A percentile compares a stretch with the other conserved stretches of the same genome.
These are phyloP conservation scores for Verticillium albo-atrum DNA, from an alignment of 2,329 filamentous ascomycete species.

Conservation along the genomic window DNA sequence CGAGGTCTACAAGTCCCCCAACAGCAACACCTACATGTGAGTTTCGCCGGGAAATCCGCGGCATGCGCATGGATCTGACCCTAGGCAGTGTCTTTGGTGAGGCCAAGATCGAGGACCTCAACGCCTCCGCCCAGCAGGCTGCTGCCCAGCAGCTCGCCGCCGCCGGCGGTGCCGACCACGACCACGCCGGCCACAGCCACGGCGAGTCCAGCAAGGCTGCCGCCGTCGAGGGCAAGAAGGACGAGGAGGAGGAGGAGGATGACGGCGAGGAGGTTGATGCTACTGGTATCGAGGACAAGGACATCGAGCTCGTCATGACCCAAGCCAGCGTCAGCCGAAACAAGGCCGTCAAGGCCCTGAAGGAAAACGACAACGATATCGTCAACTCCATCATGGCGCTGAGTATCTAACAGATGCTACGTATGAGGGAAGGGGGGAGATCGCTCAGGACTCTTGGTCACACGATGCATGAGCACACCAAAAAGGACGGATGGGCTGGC, in stretches of 20 bases:
- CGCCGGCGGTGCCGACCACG: slow-evolving; percentile 56
- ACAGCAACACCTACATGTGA: slow-evolving; percentile 99
- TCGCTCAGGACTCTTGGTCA: slow-evolving; percentile 3
- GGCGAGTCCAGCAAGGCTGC: slow-evolving; percentile 62
- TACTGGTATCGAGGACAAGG: slow-evolving; percentile 93
- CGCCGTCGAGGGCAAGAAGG: slow-evolving; percentile 64
- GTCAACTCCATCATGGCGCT: slow-evolving; percentile 99
- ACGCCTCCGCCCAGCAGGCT: slow-evolving; percentile 94
- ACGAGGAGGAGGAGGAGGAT: slow-evolving; percentile 77
- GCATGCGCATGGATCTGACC: background rate
- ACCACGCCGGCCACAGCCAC: slow-evolving; percentile 70
- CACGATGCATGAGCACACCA: slow-evolving; percentile 8
- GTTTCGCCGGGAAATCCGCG: slow-evolving; percentile 28
- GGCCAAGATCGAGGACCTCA: slow-evolving; percentile 99
- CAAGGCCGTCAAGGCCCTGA: slow-evolving; percentile 97
- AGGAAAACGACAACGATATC: slow-evolving; percentile 99
- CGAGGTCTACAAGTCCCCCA: slow-evolving; percentile 98
- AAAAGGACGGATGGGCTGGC: slow-evolving; percentile 16
- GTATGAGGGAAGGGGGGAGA: slow-evolving; percentile 1
- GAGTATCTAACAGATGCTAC: slow-evolving; percentile 56
- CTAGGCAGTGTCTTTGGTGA: slow-evolving; percentile 87
- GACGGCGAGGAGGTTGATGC: slow-evolving; percentile 96
- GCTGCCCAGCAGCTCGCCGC: slow-evolving; percentile 93
- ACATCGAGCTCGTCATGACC: slow-evolving; percentile 98
- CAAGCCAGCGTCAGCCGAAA: slow-evolving; percentile 95